These are phyloP conservation scores for Thermoascus crustaceus DNA, from an alignment of 2,329 filamentous ascomycete genomes.

Conservation along the genomic window DNA sequence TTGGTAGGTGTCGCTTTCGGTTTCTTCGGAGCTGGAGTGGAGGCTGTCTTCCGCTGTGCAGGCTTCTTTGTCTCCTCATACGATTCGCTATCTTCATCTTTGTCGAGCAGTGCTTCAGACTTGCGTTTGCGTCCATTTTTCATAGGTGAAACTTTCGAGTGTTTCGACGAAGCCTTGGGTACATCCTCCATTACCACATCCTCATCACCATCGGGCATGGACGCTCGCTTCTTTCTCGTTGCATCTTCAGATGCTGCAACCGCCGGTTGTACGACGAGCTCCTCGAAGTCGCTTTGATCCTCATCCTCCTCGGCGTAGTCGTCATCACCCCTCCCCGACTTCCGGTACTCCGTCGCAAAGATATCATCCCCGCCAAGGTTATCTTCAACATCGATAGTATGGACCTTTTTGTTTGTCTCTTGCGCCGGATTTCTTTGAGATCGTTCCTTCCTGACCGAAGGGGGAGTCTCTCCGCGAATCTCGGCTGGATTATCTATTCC, in stretches of 20 bases:
- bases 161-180: too few relatives aligned
- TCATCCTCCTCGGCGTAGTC: conserved; percentile 63
- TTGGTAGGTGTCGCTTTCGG: conserved; percentile 58
- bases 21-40: conserved; percentile 31
- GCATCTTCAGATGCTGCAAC: conserved; percentile 40
- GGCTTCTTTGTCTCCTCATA: conserved; percentile 53
- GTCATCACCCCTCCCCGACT: conserved; percentile 53
- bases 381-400: conserved; percentile 53
- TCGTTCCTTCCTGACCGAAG: conserved; percentile 10
- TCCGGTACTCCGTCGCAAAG: conserved; percentile 64
- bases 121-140: conserved; percentile 47
- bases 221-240: conserved; percentile 26
- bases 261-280: conserved; percentile 54
- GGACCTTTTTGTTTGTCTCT: conserved; percentile 28
- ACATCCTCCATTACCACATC: conserved; percentile 49
- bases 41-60: conserved; percentile 26
- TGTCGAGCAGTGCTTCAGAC: conserved; percentile 45
- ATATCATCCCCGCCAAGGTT: conserved; percentile 72
- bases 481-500: neutral
- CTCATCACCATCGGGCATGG: conserved; percentile 29
- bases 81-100: conserved; percentile 47
- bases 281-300: conserved; percentile 56
- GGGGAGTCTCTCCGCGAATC: conserved; percentile 3
- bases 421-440: conserved; percentile 10
- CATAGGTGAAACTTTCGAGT: conserved; percentile 36